A percentile compares a stretch with the other conserved stretches of the same genome.
phyloP scores from a whole-genome alignment of 345 rosid species.

The Viola odorata region DNA sequence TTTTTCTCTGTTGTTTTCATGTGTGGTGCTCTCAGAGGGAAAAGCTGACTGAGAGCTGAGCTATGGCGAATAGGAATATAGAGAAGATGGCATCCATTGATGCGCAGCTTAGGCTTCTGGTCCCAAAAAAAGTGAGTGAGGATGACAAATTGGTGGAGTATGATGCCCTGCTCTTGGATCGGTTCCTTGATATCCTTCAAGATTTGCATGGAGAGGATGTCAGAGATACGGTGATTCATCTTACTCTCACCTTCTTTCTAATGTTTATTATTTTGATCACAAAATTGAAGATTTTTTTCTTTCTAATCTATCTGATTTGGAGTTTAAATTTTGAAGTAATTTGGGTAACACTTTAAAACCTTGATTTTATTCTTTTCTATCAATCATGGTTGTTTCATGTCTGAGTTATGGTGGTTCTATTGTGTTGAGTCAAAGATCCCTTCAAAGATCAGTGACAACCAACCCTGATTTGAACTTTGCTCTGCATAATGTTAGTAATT shows the following conservation, averaged over 20 bases:
- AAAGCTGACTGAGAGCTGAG: background rate
- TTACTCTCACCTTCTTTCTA: background rate
- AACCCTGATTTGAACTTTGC: no score
- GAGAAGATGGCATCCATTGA: slow-evolving; percentile 96
- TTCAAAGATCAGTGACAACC: no score
- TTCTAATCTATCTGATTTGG: no score
- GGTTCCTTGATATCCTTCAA: slow-evolving; percentile 92
- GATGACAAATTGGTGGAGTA: slow-evolving; percentile 95
- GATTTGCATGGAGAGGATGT: slow-evolving; percentile 96
- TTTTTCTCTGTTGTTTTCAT: background rate
- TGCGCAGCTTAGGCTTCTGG: slow-evolving; percentile 82
- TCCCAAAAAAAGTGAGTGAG: slow-evolving; percentile 79
- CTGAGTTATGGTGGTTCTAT: no score
- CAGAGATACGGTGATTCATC: slow-evolving; percentile 61
- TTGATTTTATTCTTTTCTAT: no score
- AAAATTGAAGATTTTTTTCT: no score
- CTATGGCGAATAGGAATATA: slow-evolving; percentile 54
- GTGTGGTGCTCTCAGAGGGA: slow-evolving; percentile 15
- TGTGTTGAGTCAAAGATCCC: no score
- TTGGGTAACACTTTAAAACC: no score
- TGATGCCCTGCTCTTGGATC: slow-evolving; percentile 90
- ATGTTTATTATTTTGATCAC: background rate
- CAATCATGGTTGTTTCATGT: no score
- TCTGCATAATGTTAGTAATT: no score
- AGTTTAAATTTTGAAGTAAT: no score